phyloP scores from a whole-genome alignment of 306 rosid species.

The Mucuna pruriens region DNA sequence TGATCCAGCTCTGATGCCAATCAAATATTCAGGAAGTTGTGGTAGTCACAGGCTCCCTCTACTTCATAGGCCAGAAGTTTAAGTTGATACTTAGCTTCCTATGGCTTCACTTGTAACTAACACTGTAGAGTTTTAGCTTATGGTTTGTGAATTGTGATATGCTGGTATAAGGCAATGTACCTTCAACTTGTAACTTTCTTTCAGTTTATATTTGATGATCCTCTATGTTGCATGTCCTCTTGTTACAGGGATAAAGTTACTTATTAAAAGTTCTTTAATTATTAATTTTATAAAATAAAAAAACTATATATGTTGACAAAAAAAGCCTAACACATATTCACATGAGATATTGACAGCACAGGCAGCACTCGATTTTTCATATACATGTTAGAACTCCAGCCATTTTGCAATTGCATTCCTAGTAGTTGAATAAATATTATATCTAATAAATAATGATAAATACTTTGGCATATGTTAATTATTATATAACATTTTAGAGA shows the following conservation, averaged over 20 bases:
- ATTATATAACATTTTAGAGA: background rate
- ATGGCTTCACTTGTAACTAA: slow-evolving; percentile 1
- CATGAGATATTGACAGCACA: background rate
- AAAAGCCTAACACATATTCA: too few species aligned
- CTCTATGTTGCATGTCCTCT: background rate
- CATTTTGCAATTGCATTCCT: background rate
- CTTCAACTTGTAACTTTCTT: background rate
- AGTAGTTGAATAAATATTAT: background rate
- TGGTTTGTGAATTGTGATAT: slow-evolving; percentile 24
- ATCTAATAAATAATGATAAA: background rate
- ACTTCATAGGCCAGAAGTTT: slow-evolving; percentile 47
- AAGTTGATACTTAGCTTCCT: slow-evolving; percentile 15
- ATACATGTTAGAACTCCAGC: background rate
- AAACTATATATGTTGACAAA: too few species aligned
- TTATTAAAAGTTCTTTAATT: too few species aligned
- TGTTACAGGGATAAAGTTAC: too few species aligned
- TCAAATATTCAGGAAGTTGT: slow-evolving; percentile 39
- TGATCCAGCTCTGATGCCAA: slow-evolving; percentile 70
- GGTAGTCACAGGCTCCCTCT: slow-evolving; percentile 54
- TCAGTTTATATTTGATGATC: slow-evolving; percentile 16
- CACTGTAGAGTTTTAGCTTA: slow-evolving; percentile 7
- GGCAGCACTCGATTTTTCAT: background rate
- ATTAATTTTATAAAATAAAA: too few species aligned
- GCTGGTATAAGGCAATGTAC: background rate
- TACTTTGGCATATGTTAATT: background rate